Percentiles rank a stretch among this genome's conserved stretches.
Conservation (phyloP, 2,329 filamentous ascomycete genomes). For the Bipolaris cookei region DNA sequence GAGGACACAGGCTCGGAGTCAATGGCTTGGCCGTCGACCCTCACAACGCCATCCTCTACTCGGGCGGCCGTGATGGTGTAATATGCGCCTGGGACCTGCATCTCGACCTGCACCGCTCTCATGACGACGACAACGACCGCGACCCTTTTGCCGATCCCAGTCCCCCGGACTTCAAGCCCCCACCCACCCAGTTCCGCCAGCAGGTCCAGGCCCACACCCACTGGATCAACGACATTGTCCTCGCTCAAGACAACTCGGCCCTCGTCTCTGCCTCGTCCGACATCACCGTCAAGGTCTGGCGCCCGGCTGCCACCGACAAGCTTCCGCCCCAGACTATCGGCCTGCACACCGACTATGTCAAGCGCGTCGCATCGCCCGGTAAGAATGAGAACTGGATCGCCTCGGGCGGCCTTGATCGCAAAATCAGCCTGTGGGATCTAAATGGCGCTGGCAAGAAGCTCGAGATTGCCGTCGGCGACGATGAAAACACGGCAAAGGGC, state of each 20-base stretch:
- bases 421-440: conserved; percentile 92
- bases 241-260: conserved; percentile 77
- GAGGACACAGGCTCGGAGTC: conserved; percentile 90
- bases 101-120: conserved; percentile 61
- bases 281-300: conserved; percentile 90
- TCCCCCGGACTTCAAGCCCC: conserved; percentile 44
- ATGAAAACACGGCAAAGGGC: conserved; percentile 84
- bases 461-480: conserved; percentile 82
- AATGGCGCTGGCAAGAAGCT: conserved; percentile 84
- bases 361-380: conserved; percentile 83
- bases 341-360: conserved; percentile 94
- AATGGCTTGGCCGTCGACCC: conserved; percentile 91
- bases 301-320: conserved; percentile 69
- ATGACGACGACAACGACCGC: conserved; percentile 46
- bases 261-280: conserved; percentile 93
- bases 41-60: conserved; percentile 86
- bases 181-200: conserved; percentile 62
- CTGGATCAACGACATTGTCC: conserved; percentile 92
- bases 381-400: conserved; percentile 82
- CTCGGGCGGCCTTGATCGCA: conserved; percentile 90
- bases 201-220: conserved; percentile 86
- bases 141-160: conserved; percentile 50
- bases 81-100: conserved; percentile 95
- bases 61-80: conserved; percentile 91
- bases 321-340: conserved; percentile 81